Evolutionary conservation across 1,284 basidiomycete species (phyloP).

Genomic region (Trichosporon coremiiforme): DNA sequence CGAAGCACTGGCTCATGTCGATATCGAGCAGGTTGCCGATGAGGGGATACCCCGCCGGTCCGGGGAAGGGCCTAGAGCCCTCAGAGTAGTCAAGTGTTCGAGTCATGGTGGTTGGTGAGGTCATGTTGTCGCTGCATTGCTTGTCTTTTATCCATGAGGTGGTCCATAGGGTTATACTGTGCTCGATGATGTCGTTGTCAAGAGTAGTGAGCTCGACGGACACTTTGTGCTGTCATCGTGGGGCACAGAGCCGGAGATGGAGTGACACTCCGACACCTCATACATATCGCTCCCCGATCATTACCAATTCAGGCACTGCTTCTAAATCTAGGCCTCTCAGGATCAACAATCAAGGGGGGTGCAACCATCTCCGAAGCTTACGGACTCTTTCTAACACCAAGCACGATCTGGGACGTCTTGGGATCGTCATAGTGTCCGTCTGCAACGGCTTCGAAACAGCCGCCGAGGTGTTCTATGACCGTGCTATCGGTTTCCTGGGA

Average conservation of each 20-base stretch:
- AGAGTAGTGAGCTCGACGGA: not conserved
- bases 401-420: not conserved
- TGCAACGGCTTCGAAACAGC: not conserved
- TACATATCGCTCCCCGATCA: not conserved
- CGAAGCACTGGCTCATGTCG: conserved; percentile 20
- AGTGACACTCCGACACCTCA: not conserved
- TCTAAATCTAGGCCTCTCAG: not conserved
- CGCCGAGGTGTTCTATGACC: not conserved
- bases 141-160: not conserved
- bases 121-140: not conserved
- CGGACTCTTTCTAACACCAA: not conserved
- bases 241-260: not conserved
- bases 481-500: not conserved
- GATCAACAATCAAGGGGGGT: not conserved
- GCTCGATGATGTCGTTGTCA: conserved; percentile 1
- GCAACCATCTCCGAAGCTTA: not conserved
- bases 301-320: not conserved
- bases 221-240: not conserved
- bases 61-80: not conserved
- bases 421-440: not conserved
- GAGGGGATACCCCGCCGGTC: conserved; percentile 5
- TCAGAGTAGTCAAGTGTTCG: not conserved
- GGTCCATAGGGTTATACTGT: not conserved
- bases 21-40: conserved; percentile 54
- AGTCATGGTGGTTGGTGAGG: not conserved